These are phyloP conservation scores for Pleurotus salmoneostramineus DNA, from an alignment of 768 basidiomycete species.

Conservation along the genomic window DNA sequence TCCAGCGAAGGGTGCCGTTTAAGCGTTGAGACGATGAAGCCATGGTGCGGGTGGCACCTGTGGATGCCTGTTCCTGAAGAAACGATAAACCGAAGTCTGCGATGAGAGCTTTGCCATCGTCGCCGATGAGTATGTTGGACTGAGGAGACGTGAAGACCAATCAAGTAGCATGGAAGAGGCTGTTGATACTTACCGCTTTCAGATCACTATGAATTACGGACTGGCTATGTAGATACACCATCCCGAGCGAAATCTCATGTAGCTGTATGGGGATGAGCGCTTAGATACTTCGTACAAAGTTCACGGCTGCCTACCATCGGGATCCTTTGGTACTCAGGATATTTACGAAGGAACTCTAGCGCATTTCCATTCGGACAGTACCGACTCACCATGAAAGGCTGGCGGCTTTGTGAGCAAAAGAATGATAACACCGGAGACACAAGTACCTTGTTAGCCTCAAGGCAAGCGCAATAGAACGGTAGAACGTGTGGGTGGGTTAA, in stretches of 20 bases:
- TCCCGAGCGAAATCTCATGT: constrained; percentile 7
- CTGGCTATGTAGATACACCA: constrained; percentile 7
- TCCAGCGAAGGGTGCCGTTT: constrained; percentile 31
- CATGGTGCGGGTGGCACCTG: constrained; percentile 21
- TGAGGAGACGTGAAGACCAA: constrained; percentile 12
- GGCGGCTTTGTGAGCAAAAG: neutral
- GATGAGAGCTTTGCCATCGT: constrained; percentile 31
- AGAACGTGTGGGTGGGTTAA: constrained; percentile 29
- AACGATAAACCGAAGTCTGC: constrained; percentile 44
- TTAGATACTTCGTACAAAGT: constrained; percentile 22
- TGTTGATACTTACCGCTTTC: constrained; percentile 3
- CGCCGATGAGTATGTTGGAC: constrained; percentile 39
- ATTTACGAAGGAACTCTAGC: constrained; percentile 9
- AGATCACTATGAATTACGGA: constrained; percentile 5
- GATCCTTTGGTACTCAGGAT: constrained; percentile 9
- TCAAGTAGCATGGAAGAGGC: neutral
- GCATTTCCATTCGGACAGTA: constrained; percentile 17
- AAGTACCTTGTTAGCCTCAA: neutral
- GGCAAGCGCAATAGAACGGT: constrained; percentile 28
- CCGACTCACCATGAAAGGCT: constrained; percentile 15
- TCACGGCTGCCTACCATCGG: constrained; percentile 13
- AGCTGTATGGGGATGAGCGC: neutral
- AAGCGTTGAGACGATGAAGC: constrained; percentile 11
- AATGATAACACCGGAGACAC: neutral
- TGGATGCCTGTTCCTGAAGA: constrained; percentile 22